A percentile compares a stretch with the other conserved stretches of the same genome.
phyloP scores from a whole-genome alignment of 1,284 basidiomycete genomes.

The Sporisorium exsertum region DNA sequence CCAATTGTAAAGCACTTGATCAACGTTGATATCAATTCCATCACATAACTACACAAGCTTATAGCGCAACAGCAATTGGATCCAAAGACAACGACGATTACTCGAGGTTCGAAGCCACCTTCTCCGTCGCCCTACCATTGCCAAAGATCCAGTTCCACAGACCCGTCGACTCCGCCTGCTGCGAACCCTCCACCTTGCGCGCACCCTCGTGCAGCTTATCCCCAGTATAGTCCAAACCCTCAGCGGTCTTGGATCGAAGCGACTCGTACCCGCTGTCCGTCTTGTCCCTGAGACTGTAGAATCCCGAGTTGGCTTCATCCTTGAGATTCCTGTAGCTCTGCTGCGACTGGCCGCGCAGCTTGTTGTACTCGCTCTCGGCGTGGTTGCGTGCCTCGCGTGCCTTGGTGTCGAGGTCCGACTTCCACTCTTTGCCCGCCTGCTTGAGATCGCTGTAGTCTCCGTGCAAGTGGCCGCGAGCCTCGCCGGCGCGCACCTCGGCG shows the following conservation, averaged over 20 bases:
- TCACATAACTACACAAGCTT: neutral
- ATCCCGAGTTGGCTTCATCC: constrained; percentile 35
- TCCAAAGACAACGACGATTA: constrained; percentile 7
- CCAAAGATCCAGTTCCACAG: constrained; percentile 55
- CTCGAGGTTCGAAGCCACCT: constrained; percentile 47
- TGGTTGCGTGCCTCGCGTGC: constrained; percentile 30
- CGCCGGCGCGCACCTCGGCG: constrained; percentile 42
- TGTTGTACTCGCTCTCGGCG: constrained; percentile 38
- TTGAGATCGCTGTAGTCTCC: constrained; percentile 30
- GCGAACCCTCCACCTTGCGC: constrained; percentile 35
- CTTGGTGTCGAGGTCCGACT: constrained; percentile 42
- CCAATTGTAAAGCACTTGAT: too few species aligned
- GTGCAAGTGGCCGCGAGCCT: constrained; percentile 22
- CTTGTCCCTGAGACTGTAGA: constrained; percentile 41
- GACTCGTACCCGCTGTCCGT: constrained; percentile 40
- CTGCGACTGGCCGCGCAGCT: constrained; percentile 30
- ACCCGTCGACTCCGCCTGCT: constrained; percentile 42
- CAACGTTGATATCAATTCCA: neutral
- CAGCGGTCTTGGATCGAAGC: constrained; percentile 31
- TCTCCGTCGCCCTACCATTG: constrained; percentile 40
- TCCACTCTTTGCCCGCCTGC: constrained; percentile 43
- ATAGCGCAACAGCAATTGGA: neutral
- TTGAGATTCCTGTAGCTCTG: constrained; percentile 45
- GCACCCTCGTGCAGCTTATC: constrained; percentile 47
- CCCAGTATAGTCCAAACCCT: constrained; percentile 45